Base-by-base conservation (phyloP, 257 asterid species). In the Orobanche coerulescens region DNA sequence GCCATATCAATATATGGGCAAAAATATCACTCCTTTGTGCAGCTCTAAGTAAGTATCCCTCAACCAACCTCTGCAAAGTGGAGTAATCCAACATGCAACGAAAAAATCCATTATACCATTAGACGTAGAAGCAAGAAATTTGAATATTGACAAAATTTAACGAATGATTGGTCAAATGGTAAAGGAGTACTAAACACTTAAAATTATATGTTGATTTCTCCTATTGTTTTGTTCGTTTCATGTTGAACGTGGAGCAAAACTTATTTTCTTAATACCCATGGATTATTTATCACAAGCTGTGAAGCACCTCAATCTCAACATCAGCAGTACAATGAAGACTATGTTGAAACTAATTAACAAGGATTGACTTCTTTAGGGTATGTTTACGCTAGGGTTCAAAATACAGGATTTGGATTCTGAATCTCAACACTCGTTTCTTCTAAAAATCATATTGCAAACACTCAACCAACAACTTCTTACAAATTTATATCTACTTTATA, bases 41-140 rank as follows among this genome's bases (percentile, higher is more conserved):
- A 76, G 99, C 99, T 86, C 99, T 81, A 34, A 93, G 99, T 88
- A 93, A 69, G 79, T 93, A 93, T 59, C 97, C 98, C 79, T 93
- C 94, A 22, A 93, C 96, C 72, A 93, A 73, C 73, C 69, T 86
- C 99, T 93, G 97, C 86, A 86, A 67, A 69, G 53, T 20, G 42
- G 52, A 70, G 64, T 59, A 15, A 11, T 50, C 65, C 65, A 70
- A 48, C 14, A 69, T 49, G 62, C 42, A 39, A 73, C 36, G 14
- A 61, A 53, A 54, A 34, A 20, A 48, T 58, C n/a, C 28, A 44
- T 42, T 44, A 23, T 30, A 42, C 65, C 34, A 13, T 44, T 58
- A 69, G 58, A 28, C 31, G 65, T 76, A 54, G 55, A 66, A 53
- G 37, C 62, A 65, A 43, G 58, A 51, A 59, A 23, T 14, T 19